Base-by-base conservation (phyloP, 768 basidiomycete genomes). In the Hortiboletus campestris region DNA sequence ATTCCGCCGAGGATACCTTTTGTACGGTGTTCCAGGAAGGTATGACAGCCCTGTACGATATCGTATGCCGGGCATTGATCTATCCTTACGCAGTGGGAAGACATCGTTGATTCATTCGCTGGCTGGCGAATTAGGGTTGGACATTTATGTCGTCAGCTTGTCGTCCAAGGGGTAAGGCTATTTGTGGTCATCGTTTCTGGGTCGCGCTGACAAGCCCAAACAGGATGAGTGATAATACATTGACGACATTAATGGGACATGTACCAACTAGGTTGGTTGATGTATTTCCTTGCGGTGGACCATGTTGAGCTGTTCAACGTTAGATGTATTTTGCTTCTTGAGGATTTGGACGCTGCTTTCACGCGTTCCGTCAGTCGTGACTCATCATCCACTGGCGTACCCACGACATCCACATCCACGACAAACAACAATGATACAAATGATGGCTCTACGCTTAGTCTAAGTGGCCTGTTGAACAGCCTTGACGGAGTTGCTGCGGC, bases 321-420 rank as follows among this genome's bases (percentile, higher is more conserved):
- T 63, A 91, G 91, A 78, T 93, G 91, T 78, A 92, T 96, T 57
- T 79, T 96, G 63, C 86, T 96, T 72, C 81, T 96, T 69, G 94
- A 96, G 76, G 93, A 96, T 79, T 81, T 96, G 63, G 91, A 94
- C 70, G 91, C 91, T 53, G 91, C 91, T 28, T 94, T 94, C 76
- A 94, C 91, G 60, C 87, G 89, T 47, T 88, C 86, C 52, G 86
- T 92, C 67, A 87, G 83, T 71, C 91, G 91, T 74, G 91, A 92
- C 72, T 76, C 83, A 44, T 80, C 73, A 14, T 91, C 91, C 11
- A 94, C 91, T 22, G 91, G 91, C 36, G 74, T 79, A 22, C 91
- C 91, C 11, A 79, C 82, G 38, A 72, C 75, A 17, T 61, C 80
- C 16, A 67, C 76, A 4, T 56, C 75, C 17, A 77, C 80, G 31